Evolutionary conservation across 331 rosid species (phyloP).

Genomic region (Cydonia oblonga): DNA sequence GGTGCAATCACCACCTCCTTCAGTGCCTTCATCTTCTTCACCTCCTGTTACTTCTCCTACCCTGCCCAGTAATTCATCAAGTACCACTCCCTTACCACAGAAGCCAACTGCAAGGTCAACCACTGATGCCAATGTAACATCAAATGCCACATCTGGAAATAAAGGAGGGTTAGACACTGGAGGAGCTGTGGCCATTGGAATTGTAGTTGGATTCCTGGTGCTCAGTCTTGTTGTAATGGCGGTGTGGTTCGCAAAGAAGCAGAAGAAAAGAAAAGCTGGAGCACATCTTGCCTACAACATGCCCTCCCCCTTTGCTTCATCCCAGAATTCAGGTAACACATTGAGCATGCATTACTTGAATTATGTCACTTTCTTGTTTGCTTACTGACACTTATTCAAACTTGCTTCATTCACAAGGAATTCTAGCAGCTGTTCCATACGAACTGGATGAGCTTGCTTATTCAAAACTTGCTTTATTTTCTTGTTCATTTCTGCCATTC

Average conservation of each 20-base stretch:
- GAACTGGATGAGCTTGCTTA: not conserved
- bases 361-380: not conserved
- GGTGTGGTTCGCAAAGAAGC: conserved; percentile 53
- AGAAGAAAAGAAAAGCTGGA: conserved; percentile 38
- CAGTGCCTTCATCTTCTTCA: conserved; percentile 46
- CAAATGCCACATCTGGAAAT: conserved; percentile 14
- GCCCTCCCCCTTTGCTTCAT: conserved; percentile 76
- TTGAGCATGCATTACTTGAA: not conserved
- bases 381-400: not conserved
- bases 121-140: conserved; percentile 10
- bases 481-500: not conserved
- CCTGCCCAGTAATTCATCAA: conserved; percentile 35
- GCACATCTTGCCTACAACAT: conserved; percentile 30
- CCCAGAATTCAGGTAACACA: conserved; percentile 88
- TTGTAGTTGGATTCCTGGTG: conserved; percentile 50
- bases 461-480: not conserved
- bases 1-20: conserved; percentile 52
- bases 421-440: not conserved
- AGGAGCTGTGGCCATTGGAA: conserved; percentile 57
- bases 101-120: conserved; percentile 48
- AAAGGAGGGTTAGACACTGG: conserved; percentile 37
- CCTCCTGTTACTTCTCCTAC: conserved; percentile 44
- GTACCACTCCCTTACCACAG: conserved; percentile 31
- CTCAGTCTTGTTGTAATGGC: conserved; percentile 61
- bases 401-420: not conserved